A percentile compares a stretch with the other conserved stretches of the same genome.
These are phyloP conservation scores for Prosopis cineraria DNA, from an alignment of 306 rosid species.

Conservation along the genomic window DNA sequence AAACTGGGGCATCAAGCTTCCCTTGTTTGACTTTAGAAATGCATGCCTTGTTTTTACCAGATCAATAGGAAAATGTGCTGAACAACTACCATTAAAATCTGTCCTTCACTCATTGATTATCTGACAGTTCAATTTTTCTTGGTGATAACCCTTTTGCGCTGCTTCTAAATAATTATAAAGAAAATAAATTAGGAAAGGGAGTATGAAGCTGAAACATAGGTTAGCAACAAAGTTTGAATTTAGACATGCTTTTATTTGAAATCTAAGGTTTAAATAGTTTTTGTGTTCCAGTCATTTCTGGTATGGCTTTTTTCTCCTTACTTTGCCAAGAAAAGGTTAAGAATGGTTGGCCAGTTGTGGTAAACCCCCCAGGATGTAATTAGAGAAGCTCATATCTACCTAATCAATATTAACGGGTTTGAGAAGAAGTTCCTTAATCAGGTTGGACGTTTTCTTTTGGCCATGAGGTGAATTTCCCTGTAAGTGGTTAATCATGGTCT, in stretches of 20 bases:
- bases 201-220: neutral
- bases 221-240: neutral
- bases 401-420: neutral
- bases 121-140: neutral
- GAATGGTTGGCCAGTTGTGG: neutral
- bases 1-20: constrained; percentile 4
- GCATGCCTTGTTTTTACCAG: neutral
- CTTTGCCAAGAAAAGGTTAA: neutral
- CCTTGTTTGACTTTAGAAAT: constrained; percentile 4
- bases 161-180: neutral
- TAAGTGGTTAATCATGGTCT: neutral
- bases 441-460: neutral
- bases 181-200: constrained; percentile 1
- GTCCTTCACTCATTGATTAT: constrained; percentile 1
- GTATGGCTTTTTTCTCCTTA: neutral
- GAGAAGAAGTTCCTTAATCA: neutral
- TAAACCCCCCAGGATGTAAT: neutral
- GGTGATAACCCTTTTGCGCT: neutral
- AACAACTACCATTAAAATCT: neutral
- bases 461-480: neutral
- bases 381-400: neutral
- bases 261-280: neutral
- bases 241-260: neutral
- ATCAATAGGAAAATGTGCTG: neutral
- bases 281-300: neutral